These are phyloP conservation scores for Mycena filopes DNA, from an alignment of 768 basidiomycete species.

Conservation along the genomic window DNA sequence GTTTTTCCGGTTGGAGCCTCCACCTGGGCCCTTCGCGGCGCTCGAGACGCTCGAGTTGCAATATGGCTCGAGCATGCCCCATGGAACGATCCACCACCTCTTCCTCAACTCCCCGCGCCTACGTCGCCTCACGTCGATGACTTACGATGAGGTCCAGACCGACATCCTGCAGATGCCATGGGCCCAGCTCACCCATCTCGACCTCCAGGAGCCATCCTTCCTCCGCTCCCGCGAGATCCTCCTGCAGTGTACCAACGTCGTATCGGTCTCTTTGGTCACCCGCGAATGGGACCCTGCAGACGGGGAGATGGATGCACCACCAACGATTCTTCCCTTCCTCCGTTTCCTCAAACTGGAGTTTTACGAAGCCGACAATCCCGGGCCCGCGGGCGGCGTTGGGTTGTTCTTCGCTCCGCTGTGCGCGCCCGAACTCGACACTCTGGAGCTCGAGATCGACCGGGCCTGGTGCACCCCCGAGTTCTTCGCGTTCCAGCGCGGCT, in stretches of 20 bases:
- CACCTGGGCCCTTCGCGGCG: neutral
- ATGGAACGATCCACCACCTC: neutral
- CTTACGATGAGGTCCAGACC: neutral
- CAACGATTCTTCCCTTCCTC: slow-evolving; percentile 1
- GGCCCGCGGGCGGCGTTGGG: neutral
- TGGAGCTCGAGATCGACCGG: neutral
- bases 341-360: neutral
- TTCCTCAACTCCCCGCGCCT: slow-evolving; percentile 3
- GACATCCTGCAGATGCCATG: slow-evolving; percentile 4
- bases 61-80: neutral
- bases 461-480: neutral
- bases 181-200: slow-evolving; percentile 10
- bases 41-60: slow-evolving; percentile 1
- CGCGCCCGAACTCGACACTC: neutral
- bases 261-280: neutral
- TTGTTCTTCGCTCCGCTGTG: neutral
- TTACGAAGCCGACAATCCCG: neutral
- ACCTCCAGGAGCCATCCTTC: neutral
- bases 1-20: neutral
- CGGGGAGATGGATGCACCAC: neutral
- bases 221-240: neutral
- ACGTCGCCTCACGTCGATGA: neutral
- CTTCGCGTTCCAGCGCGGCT: slow-evolving; percentile 4
- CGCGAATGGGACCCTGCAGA: neutral
- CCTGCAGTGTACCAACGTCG: neutral